Evolutionary conservation across 306 rosid species (phyloP), one percentile per base, ranked within the genome.

Genomic region (Gastrolobium villosum): DNA sequence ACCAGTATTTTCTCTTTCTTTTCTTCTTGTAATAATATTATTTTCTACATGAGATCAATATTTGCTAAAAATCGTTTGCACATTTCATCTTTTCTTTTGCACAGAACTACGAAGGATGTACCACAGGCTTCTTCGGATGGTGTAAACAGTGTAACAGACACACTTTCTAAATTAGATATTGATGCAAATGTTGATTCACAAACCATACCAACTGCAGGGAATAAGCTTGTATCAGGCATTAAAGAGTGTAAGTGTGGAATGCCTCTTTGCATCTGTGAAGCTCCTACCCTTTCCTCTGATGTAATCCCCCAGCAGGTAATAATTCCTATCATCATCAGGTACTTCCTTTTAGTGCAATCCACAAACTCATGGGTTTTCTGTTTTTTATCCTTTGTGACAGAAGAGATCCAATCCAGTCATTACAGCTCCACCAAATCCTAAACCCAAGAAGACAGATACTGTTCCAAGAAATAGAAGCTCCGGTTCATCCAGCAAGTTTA

Each of bases 191-290:
- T 52, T 77, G 80, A 87, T 82, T 77, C 84, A 45, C 81, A 82
- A 70, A 39, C 82, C 46, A 70, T 55, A 62, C 76, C 85, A 46
- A 72, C 88, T 81, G 81, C 77, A 77, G 86, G 70, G 77, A 80
- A 68, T 82, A 84, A 50, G 31, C 81, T 77, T 75, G 82, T 65
- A 37, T 45, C 72, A 41, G 80, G 82, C 40, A 63, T 82, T 79
- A 65, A 80, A 73, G 96, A 89, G 65, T 96, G 99, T 32, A 93
- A 90, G 81, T 96, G 99, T 85, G 94, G 99, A 85, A 96, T 96
- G 98, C 99, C 99, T 79, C 91, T 96, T 77, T 96, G 99, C 82
- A 96, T 96, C 61, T 96, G 99, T 80, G 96, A 85, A 88, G 88
- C 96, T 74, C 85, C 97, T 67, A 77, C 83, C 37, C 89, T 96